Evolutionary conservation across 2,329 filamentous ascomycete genomes (phyloP).

Genomic region (Mycosphaerelloides madeirae): DNA sequence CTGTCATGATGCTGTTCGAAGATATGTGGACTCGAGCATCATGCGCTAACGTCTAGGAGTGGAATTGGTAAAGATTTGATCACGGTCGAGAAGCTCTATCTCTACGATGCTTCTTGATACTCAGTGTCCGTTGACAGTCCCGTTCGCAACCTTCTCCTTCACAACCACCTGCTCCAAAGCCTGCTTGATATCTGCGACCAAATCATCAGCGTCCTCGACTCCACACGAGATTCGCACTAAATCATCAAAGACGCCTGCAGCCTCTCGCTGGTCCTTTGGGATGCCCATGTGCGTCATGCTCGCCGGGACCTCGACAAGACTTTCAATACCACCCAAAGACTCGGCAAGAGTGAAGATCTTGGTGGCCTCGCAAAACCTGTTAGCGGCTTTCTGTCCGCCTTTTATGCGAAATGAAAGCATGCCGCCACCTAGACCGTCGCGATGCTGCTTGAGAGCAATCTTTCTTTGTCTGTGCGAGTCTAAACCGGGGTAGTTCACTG

Average conservation of each 20-base stretch:
- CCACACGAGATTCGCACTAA: constrained; percentile 90
- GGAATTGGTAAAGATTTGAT: too few relatives aligned
- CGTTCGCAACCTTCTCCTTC: constrained; percentile 43
- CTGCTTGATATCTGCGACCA: constrained; percentile 74
- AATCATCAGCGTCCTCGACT: constrained; percentile 82
- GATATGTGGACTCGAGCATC: too few relatives aligned
- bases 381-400: constrained; percentile 78
- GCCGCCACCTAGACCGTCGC: constrained; percentile 87
- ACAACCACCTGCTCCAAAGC: constrained; percentile 74
- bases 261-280: constrained; percentile 81
- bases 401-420: constrained; percentile 96
- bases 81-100: background rate
- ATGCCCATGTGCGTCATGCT: constrained; percentile 98
- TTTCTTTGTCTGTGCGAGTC: constrained; percentile 79
- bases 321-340: constrained; percentile 87
- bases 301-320: constrained; percentile 82
- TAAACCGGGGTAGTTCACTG: constrained; percentile 93
- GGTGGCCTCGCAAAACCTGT: constrained; percentile 86
- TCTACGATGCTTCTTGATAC: too few relatives aligned
- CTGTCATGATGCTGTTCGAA: too few relatives aligned
- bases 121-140: constrained; percentile 18
- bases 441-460: constrained; percentile 86
- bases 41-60: too few relatives aligned
- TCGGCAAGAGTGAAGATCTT: constrained; percentile 91
- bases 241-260: constrained; percentile 90